Conservation (phyloP, 2,329 filamentous ascomycete genomes). For the Metarhizium rileyi region DNA sequence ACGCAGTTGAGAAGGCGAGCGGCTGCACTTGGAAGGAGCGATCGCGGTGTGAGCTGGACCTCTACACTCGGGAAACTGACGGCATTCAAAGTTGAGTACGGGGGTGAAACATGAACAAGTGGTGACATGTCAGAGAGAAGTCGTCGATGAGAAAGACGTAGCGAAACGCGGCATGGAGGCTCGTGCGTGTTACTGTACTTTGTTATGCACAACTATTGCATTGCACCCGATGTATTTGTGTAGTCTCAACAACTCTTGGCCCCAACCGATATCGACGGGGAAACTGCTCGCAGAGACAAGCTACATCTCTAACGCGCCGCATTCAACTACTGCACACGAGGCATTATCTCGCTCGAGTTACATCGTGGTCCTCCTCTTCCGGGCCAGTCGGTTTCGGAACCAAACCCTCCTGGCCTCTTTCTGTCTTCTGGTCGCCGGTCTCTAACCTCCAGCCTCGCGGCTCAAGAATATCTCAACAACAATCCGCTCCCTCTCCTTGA, state of each 20-base stretch:
- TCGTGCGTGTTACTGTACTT: not conserved
- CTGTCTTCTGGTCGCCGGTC: conserved; percentile 5
- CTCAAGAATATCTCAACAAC: conserved; percentile 59
- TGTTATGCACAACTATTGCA: not conserved
- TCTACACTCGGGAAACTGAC: not conserved
- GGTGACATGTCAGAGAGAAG: too few species aligned
- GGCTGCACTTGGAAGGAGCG: not conserved
- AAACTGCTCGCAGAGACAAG: not conserved
- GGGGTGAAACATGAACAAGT: too few species aligned
- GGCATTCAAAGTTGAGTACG: too few species aligned
- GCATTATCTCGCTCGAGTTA: not conserved
- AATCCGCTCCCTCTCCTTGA: conserved; percentile 54
- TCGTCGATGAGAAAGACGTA: not conserved
- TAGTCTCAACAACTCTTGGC: not conserved
- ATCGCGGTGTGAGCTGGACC: not conserved
- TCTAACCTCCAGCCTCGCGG: conserved; percentile 23
- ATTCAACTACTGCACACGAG: not conserved
- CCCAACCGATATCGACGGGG: not conserved
- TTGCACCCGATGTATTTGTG: not conserved
- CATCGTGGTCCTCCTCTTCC: not conserved
- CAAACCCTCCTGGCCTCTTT: not conserved
- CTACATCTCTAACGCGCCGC: not conserved
- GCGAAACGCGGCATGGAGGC: not conserved
- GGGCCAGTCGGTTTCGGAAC: not conserved
- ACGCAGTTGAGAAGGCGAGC: not conserved